These are phyloP conservation scores for Rosa hybrid DNA, from an alignment of 331 rosid genomes.

Conservation along the genomic window DNA sequence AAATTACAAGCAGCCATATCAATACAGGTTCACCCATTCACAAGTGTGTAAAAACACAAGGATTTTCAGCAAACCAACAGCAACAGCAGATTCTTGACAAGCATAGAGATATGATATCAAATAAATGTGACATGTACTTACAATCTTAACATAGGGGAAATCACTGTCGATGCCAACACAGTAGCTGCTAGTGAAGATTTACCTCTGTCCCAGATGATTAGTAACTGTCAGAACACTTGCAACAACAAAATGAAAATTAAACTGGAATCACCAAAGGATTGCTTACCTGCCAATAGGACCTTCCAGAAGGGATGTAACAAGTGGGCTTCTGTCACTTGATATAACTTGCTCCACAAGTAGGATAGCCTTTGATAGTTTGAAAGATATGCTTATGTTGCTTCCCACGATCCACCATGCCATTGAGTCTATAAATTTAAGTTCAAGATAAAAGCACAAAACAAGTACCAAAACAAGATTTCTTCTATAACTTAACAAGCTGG, in stretches of 20 bases:
- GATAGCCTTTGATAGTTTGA: conserved; percentile 81
- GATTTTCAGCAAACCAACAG: conserved; percentile 1
- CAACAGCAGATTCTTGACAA: conserved; percentile 29
- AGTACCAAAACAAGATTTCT: conserved; percentile 1
- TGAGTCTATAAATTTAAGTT: conserved; percentile 53
- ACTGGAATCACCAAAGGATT: neutral
- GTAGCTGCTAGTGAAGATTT: conserved; percentile 94
- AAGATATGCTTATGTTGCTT: conserved; percentile 73
- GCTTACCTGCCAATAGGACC: conserved; percentile 90
- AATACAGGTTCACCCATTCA: neutral
- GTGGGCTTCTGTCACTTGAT: conserved; percentile 91
- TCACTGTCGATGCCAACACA: conserved; percentile 90
- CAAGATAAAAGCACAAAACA: conserved; percentile 12
- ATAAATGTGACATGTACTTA: conserved; percentile 45
- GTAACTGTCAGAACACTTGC: conserved; percentile 34
- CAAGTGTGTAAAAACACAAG: neutral
- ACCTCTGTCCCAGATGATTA: conserved; percentile 60
- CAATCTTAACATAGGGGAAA: conserved; percentile 95
- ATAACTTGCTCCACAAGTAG: conserved; percentile 92
- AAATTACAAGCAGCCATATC: too few relatives aligned
- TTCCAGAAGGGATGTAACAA: conserved; percentile 91
- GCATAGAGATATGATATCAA: conserved; percentile 8
- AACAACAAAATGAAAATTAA: conserved; percentile 20
- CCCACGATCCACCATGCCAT: conserved; percentile 93
- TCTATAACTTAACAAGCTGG: neutral